Conservation (phyloP, 2,329 filamentous ascomycete species). For the Epichloe coenophiala region DNA sequence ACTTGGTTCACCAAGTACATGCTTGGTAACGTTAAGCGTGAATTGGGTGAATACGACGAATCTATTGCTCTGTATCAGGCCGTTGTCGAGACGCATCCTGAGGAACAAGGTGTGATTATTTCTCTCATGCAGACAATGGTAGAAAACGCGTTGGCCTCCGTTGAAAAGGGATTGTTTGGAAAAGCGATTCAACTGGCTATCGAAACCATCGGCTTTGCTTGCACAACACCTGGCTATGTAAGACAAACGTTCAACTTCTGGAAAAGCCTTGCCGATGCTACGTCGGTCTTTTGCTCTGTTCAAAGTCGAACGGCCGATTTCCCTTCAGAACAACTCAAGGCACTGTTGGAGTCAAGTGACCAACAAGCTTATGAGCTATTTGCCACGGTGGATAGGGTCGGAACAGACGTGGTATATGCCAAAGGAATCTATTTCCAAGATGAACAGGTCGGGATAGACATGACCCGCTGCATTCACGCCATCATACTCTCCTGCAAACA, state of each 20-base stretch:
- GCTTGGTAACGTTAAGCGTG: conserved; percentile 86
- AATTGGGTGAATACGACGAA: conserved; percentile 79
- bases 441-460: conserved; percentile 32
- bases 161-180: conserved; percentile 78
- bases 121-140: conserved; percentile 79
- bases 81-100: conserved; percentile 53
- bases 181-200: conserved; percentile 60
- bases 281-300: conserved; percentile 67
- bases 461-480: conserved; percentile 51
- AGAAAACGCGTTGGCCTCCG: conserved; percentile 62
- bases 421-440: conserved; percentile 32
- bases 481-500: conserved; percentile 79
- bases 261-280: conserved; percentile 85
- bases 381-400: conserved; percentile 53
- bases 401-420: conserved; percentile 30
- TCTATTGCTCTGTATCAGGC: conserved; percentile 64
- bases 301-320: conserved; percentile 53
- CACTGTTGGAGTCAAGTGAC: conserved; percentile 42
- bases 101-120: conserved; percentile 77
- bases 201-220: conserved; percentile 56
- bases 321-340: conserved; percentile 42
- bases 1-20: conserved; percentile 96
- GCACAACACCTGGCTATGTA: conserved; percentile 44
- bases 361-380: conserved; percentile 47
- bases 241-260: conserved; percentile 80